Evolutionary conservation across 176 grass and related monocot genomes (phyloP).

Genomic region (Phyllostachys edulis): DNA sequence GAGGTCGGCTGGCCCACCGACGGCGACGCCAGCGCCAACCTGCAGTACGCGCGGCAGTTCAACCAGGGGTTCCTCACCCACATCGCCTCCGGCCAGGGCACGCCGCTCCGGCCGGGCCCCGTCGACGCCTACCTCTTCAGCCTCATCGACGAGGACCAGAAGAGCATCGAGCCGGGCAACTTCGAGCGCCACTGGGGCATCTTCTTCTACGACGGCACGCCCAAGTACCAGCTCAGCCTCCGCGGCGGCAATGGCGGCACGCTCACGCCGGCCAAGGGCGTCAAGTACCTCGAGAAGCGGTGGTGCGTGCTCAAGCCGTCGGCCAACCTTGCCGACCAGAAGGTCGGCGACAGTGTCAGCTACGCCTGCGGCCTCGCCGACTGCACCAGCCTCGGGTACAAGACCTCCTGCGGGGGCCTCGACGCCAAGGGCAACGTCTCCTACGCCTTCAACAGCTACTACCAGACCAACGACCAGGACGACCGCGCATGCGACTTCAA

Average conservation of each 20-base stretch:
- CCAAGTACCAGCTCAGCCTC: constrained; percentile 68
- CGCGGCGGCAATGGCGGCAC: neutral
- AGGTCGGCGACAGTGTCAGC: constrained; percentile 57
- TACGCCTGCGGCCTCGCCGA: constrained; percentile 71
- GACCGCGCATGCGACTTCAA: constrained; percentile 59
- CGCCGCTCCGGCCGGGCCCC: constrained; percentile 63
- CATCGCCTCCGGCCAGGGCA: constrained; percentile 51
- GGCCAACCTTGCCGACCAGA: constrained; percentile 36
- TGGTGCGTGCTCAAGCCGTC: constrained; percentile 77
- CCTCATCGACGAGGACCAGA: constrained; percentile 80
- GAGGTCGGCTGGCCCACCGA: constrained; percentile 92
- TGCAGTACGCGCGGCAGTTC: constrained; percentile 49
- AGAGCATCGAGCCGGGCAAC: constrained; percentile 81
- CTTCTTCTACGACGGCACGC: constrained; percentile 79
- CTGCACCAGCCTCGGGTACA: constrained; percentile 80
- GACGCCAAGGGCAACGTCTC: constrained; percentile 75
- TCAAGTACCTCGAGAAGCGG: constrained; percentile 47
- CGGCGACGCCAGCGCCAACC: constrained; percentile 62
- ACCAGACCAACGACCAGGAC: constrained; percentile 80
- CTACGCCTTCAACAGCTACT: constrained; percentile 74
- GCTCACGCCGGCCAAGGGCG: constrained; percentile 46
- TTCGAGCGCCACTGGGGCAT: constrained; percentile 93
- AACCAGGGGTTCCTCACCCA: constrained; percentile 72
- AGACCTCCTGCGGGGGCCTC: constrained; percentile 64
- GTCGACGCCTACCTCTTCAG: constrained; percentile 82